A percentile compares a stretch with the other conserved stretches of the same genome.
These are phyloP conservation scores for Dothistroma septosporum DNA, from an alignment of 2,329 filamentous ascomycete genomes.

Conservation along the genomic window DNA sequence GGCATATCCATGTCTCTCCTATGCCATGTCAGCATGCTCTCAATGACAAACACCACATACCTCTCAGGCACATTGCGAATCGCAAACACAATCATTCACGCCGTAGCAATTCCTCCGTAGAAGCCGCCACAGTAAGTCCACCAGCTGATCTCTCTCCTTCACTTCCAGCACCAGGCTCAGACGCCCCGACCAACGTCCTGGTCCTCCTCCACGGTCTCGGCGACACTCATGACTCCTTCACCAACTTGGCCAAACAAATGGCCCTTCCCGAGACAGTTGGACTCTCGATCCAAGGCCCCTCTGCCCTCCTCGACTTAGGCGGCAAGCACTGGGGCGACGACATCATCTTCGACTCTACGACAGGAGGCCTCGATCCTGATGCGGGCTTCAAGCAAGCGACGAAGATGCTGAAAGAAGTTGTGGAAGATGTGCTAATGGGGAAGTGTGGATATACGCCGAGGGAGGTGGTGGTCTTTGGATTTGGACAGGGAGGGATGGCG, in stretches of 20 bases:
- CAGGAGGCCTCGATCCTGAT: slow-evolving; percentile 52
- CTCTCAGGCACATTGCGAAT: not conserved
- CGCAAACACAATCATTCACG: not conserved
- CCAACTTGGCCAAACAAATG: slow-evolving; percentile 63
- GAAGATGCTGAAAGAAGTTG: slow-evolving; percentile 43
- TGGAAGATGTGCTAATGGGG: slow-evolving; percentile 43
- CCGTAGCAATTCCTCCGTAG: not conserved
- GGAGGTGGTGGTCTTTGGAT: slow-evolving; percentile 53
- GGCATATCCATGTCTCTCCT: not conserved
- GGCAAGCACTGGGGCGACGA: slow-evolving; percentile 63
- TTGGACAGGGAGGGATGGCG: slow-evolving; percentile 56
- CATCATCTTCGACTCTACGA: slow-evolving; percentile 51
- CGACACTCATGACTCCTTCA: slow-evolving; percentile 67
- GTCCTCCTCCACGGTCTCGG: slow-evolving; percentile 82
- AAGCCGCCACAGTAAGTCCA: slow-evolving; percentile 1
- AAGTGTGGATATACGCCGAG: slow-evolving; percentile 49
- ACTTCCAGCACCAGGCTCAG: slow-evolving; percentile 42
- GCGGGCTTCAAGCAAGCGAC: slow-evolving; percentile 47
- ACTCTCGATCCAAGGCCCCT: slow-evolving; percentile 68
- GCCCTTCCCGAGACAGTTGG: slow-evolving; percentile 72
- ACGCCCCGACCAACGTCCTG: slow-evolving; percentile 68
- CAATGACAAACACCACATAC: not conserved
- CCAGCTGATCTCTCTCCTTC: not conserved
- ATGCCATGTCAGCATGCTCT: not conserved
- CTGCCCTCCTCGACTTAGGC: slow-evolving; percentile 61